Percentiles rank a stretch among this genome's conserved stretches.
Evolutionary conservation across 2,329 filamentous ascomycete genomes (phyloP).

Genomic region (Annulohypoxylon truncatum): DNA sequence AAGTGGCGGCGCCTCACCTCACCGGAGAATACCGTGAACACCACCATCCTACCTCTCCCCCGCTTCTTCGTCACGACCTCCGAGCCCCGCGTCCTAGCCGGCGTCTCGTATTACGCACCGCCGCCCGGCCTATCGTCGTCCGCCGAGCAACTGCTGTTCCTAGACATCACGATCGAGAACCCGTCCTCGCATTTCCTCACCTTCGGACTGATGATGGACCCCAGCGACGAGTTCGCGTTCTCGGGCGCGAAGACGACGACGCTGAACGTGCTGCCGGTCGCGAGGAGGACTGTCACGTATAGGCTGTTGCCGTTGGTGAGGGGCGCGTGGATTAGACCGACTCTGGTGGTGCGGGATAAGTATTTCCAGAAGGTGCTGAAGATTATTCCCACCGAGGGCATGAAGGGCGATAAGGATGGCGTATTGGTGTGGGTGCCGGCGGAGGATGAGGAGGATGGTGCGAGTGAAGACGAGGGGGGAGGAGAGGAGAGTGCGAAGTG

Average conservation of each 20-base stretch:
- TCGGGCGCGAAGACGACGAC: conserved; percentile 85
- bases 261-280: conserved; percentile 84
- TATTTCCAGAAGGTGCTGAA: conserved; percentile 93
- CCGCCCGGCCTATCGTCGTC: conserved; percentile 42
- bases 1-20: conserved; percentile 73
- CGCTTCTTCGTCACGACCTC: conserved; percentile 82
- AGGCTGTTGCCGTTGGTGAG: conserved; percentile 74
- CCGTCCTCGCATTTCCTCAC: conserved; percentile 94
- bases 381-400: conserved; percentile 81
- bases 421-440: conserved; percentile 71
- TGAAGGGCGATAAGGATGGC: conserved; percentile 73
- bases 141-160: conserved; percentile 57
- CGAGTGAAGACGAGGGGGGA: conserved; percentile 25
- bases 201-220: conserved; percentile 92
- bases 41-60: conserved; percentile 79
- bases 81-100: conserved; percentile 85
- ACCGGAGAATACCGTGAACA: conserved; percentile 59
- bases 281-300: conserved; percentile 78
- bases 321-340: conserved; percentile 77
- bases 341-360: conserved; percentile 82
- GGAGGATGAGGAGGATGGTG: conserved; percentile 49
- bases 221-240: conserved; percentile 92
- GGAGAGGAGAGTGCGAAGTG: neutral
- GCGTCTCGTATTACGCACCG: conserved; percentile 59
- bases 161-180: conserved; percentile 83